phyloP scores from a whole-genome alignment of 768 basidiomycete genomes.

The Saitozyma podzolica region DNA sequence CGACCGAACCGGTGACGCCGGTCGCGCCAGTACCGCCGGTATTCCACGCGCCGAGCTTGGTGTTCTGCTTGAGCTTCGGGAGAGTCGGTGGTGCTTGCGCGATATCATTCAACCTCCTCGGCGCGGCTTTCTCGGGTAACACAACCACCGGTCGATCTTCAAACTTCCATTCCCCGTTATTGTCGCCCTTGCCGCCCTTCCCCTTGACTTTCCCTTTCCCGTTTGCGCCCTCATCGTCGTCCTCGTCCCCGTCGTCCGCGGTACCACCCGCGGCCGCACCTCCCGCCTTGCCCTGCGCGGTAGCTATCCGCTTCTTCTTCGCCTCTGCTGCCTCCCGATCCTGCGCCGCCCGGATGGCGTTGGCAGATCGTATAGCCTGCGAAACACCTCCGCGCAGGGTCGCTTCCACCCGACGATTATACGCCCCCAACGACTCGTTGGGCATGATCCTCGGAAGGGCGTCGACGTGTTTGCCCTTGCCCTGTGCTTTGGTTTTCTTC shows the following conservation, averaged over 20 bases:
- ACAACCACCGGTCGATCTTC: constrained; percentile 20
- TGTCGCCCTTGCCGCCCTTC: not conserved
- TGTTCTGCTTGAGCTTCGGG: constrained; percentile 30
- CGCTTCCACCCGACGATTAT: constrained; percentile 48
- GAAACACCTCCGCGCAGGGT: constrained; percentile 42
- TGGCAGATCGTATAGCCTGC: constrained; percentile 45
- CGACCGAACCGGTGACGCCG: constrained; percentile 13
- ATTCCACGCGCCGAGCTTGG: not conserved
- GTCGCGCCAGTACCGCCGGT: constrained; percentile 19
- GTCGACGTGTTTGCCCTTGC: constrained; percentile 12
- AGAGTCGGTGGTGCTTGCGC: constrained; percentile 47
- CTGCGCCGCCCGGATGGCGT: constrained; percentile 26
- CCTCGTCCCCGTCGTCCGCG: not conserved
- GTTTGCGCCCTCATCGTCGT: constrained; percentile 2
- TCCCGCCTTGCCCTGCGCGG: constrained; percentile 13
- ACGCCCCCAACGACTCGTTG: constrained; percentile 45
- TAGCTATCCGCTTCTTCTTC: constrained; percentile 14
- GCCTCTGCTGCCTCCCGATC: constrained; percentile 11
- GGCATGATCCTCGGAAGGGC: constrained; percentile 35
- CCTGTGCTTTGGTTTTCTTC: constrained; percentile 6
- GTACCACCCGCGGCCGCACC: constrained; percentile 6
- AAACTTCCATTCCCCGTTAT: constrained; percentile 2
- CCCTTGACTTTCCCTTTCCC: constrained; percentile 14
- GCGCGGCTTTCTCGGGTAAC: constrained; percentile 28
- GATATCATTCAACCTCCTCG: constrained; percentile 43